Base-by-base conservation (phyloP, 306 rosid species). In the Cicer pinnatifidum region DNA sequence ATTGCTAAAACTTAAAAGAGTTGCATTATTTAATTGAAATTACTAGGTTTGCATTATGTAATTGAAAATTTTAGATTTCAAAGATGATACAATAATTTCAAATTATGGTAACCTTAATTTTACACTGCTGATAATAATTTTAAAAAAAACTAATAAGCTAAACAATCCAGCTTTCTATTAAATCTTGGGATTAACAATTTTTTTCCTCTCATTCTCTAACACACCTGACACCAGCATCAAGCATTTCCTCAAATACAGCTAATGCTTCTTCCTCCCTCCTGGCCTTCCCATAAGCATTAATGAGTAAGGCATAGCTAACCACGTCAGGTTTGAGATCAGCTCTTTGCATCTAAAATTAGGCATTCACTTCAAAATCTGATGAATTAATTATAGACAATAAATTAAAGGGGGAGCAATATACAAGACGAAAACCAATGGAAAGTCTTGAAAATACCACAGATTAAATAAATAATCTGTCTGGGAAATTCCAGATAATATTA, bases 181-280 rank as follows among this genome's bases (percentile, higher is more conserved):
- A 70, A 37, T 50, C 28, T 23, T 8, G 50, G 12, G 39, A 65
- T 13, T 41, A 67, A 37, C 52, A 46, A 11, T 59, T 53, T 41
- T 63, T 56, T 23, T 53, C 52, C 46, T 68, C 63, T 50, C 52
- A 71, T 57, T 62, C 65, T 69, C 56, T 76, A 35, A 76, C 78
- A 80, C 75, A 91, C 97, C 97, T 94, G 81, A 94, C 90, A 81
- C 96, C 96, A 61, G 99, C 96, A 77, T 90, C 90, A 62, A 94
- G 99, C 97, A 94, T 94, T 82, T 94, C 96, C 86, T 91, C 99
- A 39, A 94, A 94, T 58, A 94, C 99, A 33, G 97, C 96, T n/a
- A 91, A 79, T 35, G 99, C 99, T 87, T 91, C 99, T 28, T 94
- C 96, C 84, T 94, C 96, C 83, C 92, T 91, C 81, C 96, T 86